Percentiles rank a stretch among this genome's conserved stretches.
Conservation (phyloP, 176 grass and related monocot species). For the Tillandsia leiboldiana region DNA sequence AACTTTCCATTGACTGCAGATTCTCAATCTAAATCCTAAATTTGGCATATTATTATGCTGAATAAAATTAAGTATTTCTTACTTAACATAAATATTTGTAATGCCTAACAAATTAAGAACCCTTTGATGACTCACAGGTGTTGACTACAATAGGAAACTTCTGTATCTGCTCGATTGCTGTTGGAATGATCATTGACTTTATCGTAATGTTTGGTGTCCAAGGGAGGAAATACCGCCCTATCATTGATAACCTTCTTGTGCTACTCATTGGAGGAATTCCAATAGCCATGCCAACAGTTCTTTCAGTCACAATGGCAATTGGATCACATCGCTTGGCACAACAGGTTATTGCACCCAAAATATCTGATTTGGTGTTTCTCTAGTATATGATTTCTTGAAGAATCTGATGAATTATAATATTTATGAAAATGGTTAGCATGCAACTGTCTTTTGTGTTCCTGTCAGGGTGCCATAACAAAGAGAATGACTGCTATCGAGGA, state of each 20-base stretch:
- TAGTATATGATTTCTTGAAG: no score
- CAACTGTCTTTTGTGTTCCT: not conserved
- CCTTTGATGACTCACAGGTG: conserved; percentile 35
- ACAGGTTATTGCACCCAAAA: conserved; percentile 26
- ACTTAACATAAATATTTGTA: not conserved
- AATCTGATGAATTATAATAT: no score
- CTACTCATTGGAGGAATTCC: conserved; percentile 39
- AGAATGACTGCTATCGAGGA: conserved; percentile 82
- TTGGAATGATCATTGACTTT: conserved; percentile 47
- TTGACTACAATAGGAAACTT: conserved; percentile 71
- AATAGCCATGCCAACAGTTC: conserved; percentile 62
- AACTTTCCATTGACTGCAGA: not conserved
- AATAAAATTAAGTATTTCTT: not conserved
- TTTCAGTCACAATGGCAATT: conserved; percentile 83
- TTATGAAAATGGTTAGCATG: no score
- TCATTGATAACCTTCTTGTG: conserved; percentile 39
- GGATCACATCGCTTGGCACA: conserved; percentile 53
- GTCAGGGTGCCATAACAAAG: conserved; percentile 69
- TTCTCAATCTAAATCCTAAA: not conserved
- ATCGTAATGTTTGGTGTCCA: conserved; percentile 51
- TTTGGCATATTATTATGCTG: not conserved
- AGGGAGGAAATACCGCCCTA: conserved; percentile 26
- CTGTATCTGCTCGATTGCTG: conserved; percentile 64
- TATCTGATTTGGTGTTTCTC: not conserved
- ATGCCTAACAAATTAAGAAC: not conserved